phyloP scores from a whole-genome alignment of 148 eudicot genomes.

The Salicornia ramosissima region DNA sequence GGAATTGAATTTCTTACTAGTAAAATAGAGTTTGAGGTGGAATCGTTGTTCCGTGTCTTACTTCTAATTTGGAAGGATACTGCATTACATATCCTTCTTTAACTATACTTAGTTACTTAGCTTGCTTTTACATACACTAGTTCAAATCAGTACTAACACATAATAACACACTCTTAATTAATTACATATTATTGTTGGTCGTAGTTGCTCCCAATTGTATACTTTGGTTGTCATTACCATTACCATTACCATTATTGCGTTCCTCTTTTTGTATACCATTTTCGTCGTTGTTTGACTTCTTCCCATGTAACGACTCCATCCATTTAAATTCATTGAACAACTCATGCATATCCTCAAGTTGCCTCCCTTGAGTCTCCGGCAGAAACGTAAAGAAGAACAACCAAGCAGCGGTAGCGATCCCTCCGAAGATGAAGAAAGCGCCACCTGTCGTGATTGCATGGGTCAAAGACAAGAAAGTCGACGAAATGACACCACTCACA shows the following conservation, averaged over 20 bases:
- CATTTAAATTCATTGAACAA: constrained; percentile 53
- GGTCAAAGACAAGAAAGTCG: constrained; percentile 49
- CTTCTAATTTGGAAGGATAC: too few species aligned
- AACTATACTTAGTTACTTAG: constrained; percentile 1
- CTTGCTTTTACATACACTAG: not conserved
- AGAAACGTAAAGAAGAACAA: constrained; percentile 47
- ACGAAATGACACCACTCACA: constrained; percentile 47
- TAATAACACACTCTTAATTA: not conserved
- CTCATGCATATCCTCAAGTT: constrained; percentile 56
- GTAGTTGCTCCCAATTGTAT: constrained; percentile 20
- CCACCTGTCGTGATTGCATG: constrained; percentile 55
- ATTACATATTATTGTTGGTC: not conserved
- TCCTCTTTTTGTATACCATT: constrained; percentile 2
- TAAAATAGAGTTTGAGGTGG: too few species aligned
- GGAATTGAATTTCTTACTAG: too few species aligned
- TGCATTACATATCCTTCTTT: too few species aligned
- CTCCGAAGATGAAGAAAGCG: constrained; percentile 52
- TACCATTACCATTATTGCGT: constrained; percentile 7
- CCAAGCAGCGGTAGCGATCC: constrained; percentile 37
- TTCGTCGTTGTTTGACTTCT: constrained; percentile 7
- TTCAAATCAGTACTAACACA: not conserved
- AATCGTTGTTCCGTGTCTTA: too few species aligned
- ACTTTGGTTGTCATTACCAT: constrained; percentile 1
- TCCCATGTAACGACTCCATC: constrained; percentile 31
- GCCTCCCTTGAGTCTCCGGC: constrained; percentile 64